Conservation (phyloP, 208 protist genomes). For the Acanthamoeba royreba region DNA sequence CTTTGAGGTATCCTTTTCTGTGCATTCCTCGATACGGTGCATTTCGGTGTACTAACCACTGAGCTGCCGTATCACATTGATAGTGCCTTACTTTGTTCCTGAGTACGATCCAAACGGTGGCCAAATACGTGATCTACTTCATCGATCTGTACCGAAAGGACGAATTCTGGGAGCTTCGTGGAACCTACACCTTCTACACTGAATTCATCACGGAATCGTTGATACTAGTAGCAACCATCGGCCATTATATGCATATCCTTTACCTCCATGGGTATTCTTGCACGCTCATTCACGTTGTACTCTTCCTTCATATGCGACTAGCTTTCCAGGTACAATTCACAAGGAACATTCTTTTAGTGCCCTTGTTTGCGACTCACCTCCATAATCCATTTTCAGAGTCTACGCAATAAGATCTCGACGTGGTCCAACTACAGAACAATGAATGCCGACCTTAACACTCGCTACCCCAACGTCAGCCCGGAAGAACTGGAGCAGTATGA, state of each 20-base stretch:
- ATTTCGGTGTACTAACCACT: too few relatives aligned
- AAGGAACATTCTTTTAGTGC: neutral
- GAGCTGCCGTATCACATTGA: neutral
- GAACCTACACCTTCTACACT: slow-evolving; percentile 29
- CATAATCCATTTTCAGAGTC: neutral
- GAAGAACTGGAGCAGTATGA: slow-evolving; percentile 7
- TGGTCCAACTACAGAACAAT: neutral
- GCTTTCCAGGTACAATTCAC: neutral
- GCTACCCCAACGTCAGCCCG: neutral
- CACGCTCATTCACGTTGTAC: slow-evolving; percentile 36
- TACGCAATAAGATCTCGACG: neutral
- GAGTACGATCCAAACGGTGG: slow-evolving; percentile 19
- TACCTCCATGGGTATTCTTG: slow-evolving; percentile 20
- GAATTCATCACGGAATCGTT: slow-evolving; percentile 45
- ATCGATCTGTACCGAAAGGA: neutral
- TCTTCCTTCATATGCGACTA: slow-evolving; percentile 32
- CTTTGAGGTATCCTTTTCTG: slow-evolving; percentile 48
- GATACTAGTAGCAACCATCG: neutral
- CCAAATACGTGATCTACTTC: neutral
- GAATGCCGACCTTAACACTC: neutral
- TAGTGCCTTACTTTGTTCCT: slow-evolving; percentile 41
- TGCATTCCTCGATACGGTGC: too few relatives aligned
- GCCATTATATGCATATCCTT: slow-evolving; percentile 40
- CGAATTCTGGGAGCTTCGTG: slow-evolving; percentile 5
- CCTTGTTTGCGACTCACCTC: neutral